Evolutionary conservation across 345 rosid genomes (phyloP).

Genomic region (Eucalyptus curtisii): DNA sequence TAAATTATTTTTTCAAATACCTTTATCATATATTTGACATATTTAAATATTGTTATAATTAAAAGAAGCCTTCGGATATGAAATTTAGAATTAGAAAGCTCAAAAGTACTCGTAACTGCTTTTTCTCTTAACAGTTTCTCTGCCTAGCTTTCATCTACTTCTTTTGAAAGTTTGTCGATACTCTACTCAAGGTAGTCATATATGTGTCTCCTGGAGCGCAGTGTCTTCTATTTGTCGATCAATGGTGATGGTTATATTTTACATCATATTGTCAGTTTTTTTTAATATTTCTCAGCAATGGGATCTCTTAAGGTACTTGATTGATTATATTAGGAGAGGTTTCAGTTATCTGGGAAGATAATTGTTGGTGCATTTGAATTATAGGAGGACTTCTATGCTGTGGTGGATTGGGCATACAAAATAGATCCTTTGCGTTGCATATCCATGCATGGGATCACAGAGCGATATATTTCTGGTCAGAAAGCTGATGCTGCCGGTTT

Average conservation of each 20-base stretch:
- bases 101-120: not conserved
- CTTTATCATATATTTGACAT: not conserved
- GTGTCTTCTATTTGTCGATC: too few species aligned
- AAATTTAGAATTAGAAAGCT: not conserved
- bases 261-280: too few species aligned
- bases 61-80: not conserved
- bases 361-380: not conserved
- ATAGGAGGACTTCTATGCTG: constrained; percentile 96
- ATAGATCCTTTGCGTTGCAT: constrained; percentile 96
- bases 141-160: too few species aligned
- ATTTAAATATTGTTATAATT: not conserved
- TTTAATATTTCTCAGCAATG: not conserved
- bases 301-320: not conserved
- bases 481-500: constrained; percentile 99
- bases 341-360: not conserved
- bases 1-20: not conserved
- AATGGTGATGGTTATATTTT: too few species aligned
- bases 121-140: not conserved
- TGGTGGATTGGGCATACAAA: constrained; percentile 99
- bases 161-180: too few species aligned
- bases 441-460: constrained; percentile 99
- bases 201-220: too few species aligned
- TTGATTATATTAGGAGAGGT: not conserved
- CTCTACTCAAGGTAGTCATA: too few species aligned
- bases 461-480: constrained; percentile 94